Evolutionary conservation across 2,329 filamentous ascomycete genomes (phyloP).

Genomic region (Aspergillus thermomutatus): DNA sequence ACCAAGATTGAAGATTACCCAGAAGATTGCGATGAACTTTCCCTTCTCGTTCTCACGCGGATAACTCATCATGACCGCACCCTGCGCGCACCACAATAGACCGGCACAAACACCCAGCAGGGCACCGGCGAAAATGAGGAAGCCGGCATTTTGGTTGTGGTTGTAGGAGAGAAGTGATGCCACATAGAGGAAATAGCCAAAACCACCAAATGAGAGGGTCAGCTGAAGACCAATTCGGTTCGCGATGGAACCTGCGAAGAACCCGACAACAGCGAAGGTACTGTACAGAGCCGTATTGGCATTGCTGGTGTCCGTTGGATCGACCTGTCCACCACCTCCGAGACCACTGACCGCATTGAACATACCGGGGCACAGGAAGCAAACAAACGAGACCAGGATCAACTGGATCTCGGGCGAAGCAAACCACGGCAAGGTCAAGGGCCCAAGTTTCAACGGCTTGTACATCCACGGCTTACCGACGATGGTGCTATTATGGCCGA

Average conservation of each 20-base stretch:
- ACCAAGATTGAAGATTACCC: slow-evolving; percentile 92
- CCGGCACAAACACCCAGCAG: slow-evolving; percentile 49
- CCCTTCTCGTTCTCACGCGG: slow-evolving; percentile 78
- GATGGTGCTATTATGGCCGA: slow-evolving; percentile 17
- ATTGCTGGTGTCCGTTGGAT: slow-evolving; percentile 59
- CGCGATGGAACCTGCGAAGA: slow-evolving; percentile 56
- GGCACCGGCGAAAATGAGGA: slow-evolving; percentile 49
- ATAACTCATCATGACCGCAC: slow-evolving; percentile 69
- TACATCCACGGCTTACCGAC: slow-evolving; percentile 61
- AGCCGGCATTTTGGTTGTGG: slow-evolving; percentile 47
- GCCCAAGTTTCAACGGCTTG: slow-evolving; percentile 55
- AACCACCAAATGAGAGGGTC: slow-evolving; percentile 45
- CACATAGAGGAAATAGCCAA: slow-evolving; percentile 49
- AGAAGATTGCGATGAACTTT: slow-evolving; percentile 85
- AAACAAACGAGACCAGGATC: slow-evolving; percentile 66
- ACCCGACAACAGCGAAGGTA: slow-evolving; percentile 64
- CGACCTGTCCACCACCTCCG: slow-evolving; percentile 61
- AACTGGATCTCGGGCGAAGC: slow-evolving; percentile 72
- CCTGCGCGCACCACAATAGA: slow-evolving; percentile 51
- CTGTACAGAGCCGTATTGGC: slow-evolving; percentile 70
- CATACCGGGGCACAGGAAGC: slow-evolving; percentile 71
- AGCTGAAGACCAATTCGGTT: slow-evolving; percentile 44
- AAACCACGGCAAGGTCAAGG: slow-evolving; percentile 60
- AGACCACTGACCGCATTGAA: slow-evolving; percentile 66
- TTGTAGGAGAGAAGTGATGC: slow-evolving; percentile 51